Conservation (phyloP, 108 stramenopile species). For the Nitzschia sp. region DNA sequence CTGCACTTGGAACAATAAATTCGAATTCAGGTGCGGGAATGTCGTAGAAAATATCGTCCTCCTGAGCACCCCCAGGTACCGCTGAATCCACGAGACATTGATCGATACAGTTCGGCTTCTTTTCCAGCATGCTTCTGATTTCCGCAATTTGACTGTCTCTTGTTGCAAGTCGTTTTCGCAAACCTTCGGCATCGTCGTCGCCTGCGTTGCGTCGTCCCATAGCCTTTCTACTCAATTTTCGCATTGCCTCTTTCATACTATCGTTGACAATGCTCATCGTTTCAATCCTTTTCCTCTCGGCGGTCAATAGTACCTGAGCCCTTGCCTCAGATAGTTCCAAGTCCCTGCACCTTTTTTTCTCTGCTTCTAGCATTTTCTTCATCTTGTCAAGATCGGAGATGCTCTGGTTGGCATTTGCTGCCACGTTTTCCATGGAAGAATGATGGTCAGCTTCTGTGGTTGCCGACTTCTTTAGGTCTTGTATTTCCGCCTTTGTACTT, state of each 20-base stretch:
- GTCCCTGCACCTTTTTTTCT: background rate
- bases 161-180: background rate
- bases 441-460: no score
- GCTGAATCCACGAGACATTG: background rate
- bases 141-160: background rate
- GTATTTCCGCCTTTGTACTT: background rate
- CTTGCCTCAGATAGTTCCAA: conserved; percentile 4
- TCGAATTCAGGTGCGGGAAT: background rate
- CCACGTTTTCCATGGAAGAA: background rate
- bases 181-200: background rate
- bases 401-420: background rate
- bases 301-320: background rate
- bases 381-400: background rate
- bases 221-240: background rate
- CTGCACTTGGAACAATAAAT: no score
- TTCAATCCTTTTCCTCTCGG: conserved; percentile 9
- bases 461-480: background rate
- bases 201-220: background rate
- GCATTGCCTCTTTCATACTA: conserved; percentile 3
- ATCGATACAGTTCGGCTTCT: background rate
- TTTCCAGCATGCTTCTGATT: background rate
- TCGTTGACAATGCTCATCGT: background rate
- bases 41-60: no score
- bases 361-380: background rate
- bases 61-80: no score